phyloP scores from a whole-genome alignment of 768 basidiomycete genomes.

The Russula abietina region DNA sequence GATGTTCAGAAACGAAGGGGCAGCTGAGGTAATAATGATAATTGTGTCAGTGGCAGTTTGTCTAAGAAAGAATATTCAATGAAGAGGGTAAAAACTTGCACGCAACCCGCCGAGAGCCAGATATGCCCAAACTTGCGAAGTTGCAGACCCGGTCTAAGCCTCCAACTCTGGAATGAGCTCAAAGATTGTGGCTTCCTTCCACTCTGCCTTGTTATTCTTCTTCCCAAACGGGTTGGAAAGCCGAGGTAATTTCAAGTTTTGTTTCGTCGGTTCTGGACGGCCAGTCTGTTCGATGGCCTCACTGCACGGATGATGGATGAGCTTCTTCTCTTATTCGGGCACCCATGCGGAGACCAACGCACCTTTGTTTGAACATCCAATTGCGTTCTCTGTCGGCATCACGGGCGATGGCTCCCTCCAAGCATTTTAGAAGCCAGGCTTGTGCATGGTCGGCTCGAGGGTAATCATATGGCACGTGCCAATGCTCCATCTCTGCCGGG shows the following conservation, averaged over 20 bases:
- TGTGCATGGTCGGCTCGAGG: slow-evolving; percentile 33
- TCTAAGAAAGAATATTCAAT: background rate
- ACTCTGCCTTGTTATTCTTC: slow-evolving; percentile 6
- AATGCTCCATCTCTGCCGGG: slow-evolving; percentile 41
- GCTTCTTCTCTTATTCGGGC: background rate
- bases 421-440: slow-evolving; percentile 34
- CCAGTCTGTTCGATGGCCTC: slow-evolving; percentile 13
- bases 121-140: too few relatives aligned
- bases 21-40: background rate
- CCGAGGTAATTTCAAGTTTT: slow-evolving; percentile 12
- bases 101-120: background rate
- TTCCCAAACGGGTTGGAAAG: slow-evolving; percentile 16
- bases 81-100: background rate
- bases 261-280: slow-evolving; percentile 12
- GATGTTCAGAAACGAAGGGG: background rate
- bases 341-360: background rate
- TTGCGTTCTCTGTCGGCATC: slow-evolving; percentile 13
- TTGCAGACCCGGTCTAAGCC: background rate
- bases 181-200: slow-evolving; percentile 13
- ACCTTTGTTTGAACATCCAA: slow-evolving; percentile 31
- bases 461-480: slow-evolving; percentile 40
- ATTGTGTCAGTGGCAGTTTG: background rate
- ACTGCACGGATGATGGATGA: background rate
- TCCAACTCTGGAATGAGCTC: slow-evolving; percentile 15
- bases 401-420: slow-evolving; percentile 30